Conservation (phyloP, 2,329 filamentous ascomycete species). For the Colletotrichum tamarilloi region DNA sequence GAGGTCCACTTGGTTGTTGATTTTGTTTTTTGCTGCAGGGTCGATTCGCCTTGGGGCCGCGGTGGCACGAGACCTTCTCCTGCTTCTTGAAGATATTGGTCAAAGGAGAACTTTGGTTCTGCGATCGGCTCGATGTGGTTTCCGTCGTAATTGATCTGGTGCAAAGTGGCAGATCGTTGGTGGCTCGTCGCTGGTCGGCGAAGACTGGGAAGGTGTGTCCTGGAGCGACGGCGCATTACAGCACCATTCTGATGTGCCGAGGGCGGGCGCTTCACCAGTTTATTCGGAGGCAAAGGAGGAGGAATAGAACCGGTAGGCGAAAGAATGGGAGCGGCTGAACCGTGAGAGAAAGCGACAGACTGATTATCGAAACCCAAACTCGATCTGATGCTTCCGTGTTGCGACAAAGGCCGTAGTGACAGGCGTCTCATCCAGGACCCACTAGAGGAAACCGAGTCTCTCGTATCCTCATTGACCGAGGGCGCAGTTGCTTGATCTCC, state of each 20-base stretch:
- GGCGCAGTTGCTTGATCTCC: slow-evolving; percentile 49
- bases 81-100: slow-evolving; percentile 21
- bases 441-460: slow-evolving; percentile 70
- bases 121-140: slow-evolving; percentile 36
- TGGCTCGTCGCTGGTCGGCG: slow-evolving; percentile 83
- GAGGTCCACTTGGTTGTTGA: slow-evolving; percentile 60
- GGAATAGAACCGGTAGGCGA: slow-evolving; percentile 50
- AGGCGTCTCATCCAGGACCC: slow-evolving; percentile 80
- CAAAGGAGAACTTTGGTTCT: slow-evolving; percentile 35
- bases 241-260: slow-evolving; percentile 62
- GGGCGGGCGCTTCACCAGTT: slow-evolving; percentile 79
- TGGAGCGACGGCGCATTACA: slow-evolving; percentile 60
- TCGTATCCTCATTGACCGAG: slow-evolving; percentile 55
- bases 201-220: slow-evolving; percentile 72
- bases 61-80: neutral
- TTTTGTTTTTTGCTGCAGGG: slow-evolving; percentile 13
- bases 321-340: slow-evolving; percentile 74
- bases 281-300: slow-evolving; percentile 72
- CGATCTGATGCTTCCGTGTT: slow-evolving; percentile 72
- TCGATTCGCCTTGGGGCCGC: neutral
- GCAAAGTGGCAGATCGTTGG: slow-evolving; percentile 78
- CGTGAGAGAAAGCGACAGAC: slow-evolving; percentile 73
- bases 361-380: slow-evolving; percentile 74
- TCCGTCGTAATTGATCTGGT: slow-evolving; percentile 57
- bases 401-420: slow-evolving; percentile 73